These are phyloP conservation scores for Isabelozyma pseudorhagii DNA, from an alignment of 805 yeast species.

Conservation along the genomic window DNA sequence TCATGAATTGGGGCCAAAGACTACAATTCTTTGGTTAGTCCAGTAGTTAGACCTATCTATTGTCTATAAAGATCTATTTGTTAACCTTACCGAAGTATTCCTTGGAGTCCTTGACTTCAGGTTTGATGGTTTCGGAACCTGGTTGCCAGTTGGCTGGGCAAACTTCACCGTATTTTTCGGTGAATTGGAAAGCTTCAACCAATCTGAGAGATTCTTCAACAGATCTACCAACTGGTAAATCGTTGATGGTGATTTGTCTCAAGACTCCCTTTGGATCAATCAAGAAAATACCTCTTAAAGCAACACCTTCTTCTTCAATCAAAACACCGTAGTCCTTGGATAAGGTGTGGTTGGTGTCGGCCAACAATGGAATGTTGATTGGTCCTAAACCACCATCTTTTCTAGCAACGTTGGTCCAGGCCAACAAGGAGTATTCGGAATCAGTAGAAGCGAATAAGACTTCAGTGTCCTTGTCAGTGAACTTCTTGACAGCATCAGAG, in stretches of 20 bases:
- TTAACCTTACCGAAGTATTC: conserved; percentile 90
- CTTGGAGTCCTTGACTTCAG: conserved; percentile 84
- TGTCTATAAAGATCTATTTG: conserved; percentile 19
- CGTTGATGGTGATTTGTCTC: conserved; percentile 97
- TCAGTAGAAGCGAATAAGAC: conserved; percentile 96
- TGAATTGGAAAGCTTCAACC: conserved; percentile 99
- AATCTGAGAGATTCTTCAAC: conserved; percentile 98
- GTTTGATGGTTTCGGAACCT: conserved; percentile 81
- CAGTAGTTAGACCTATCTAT: background rate
- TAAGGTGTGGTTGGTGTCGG: conserved; percentile 95
- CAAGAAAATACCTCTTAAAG: conserved; percentile 96
- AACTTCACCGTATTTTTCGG: conserved; percentile 98
- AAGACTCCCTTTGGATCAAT: conserved; percentile 94
- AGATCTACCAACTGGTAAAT: conserved; percentile 98
- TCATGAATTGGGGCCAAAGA: no score
- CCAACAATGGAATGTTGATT: conserved; percentile 88
- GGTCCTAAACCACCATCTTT: conserved; percentile 98
- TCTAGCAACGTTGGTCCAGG: conserved; percentile 97
- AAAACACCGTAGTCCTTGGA: conserved; percentile 97
- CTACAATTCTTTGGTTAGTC: no score
- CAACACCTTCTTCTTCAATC: conserved; percentile 93
- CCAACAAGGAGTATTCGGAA: conserved; percentile 94
- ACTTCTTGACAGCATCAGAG: conserved; percentile 91
- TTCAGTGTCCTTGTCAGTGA: conserved; percentile 81
- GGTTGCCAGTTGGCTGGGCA: conserved; percentile 98